Conservation (phyloP, 1,139 yeast species). For the Geotrichum bryndzae region DNA sequence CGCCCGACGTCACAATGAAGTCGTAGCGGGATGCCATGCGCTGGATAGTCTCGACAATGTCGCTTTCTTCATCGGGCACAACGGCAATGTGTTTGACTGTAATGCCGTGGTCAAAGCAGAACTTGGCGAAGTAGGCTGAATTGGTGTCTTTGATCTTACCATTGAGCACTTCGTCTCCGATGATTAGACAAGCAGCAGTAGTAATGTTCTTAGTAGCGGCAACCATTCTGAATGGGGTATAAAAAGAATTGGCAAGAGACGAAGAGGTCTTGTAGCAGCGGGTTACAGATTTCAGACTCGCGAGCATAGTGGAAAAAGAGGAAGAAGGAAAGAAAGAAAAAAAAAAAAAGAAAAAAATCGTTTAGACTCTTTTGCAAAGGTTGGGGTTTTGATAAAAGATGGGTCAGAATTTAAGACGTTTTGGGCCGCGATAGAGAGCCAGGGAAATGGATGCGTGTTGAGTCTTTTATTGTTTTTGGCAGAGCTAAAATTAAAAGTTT, state of each 20-base stretch:
- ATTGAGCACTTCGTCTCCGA: slow-evolving; percentile 83
- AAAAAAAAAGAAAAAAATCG: not conserved
- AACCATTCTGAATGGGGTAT: not conserved
- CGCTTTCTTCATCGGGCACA: slow-evolving; percentile 68
- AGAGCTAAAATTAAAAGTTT: too few species aligned
- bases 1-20: slow-evolving; percentile 73
- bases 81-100: slow-evolving; percentile 62
- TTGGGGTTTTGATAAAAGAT: too few species aligned
- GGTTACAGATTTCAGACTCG: not conserved
- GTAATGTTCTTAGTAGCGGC: slow-evolving; percentile 14
- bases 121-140: slow-evolving; percentile 62
- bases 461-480: not conserved
- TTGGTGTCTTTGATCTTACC: slow-evolving; percentile 83
- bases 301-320: not conserved
- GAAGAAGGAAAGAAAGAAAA: not conserved
- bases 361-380: not conserved
- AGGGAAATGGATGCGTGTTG: too few species aligned
- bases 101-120: slow-evolving; percentile 60
- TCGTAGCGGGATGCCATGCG: slow-evolving; percentile 51
- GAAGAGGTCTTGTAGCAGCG: not conserved
- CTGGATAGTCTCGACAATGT: slow-evolving; percentile 51
- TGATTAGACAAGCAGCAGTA: slow-evolving; percentile 47
- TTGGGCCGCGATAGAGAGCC: not conserved
- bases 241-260: not conserved
- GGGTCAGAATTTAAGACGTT: not conserved